Conservation (phyloP, 1,139 yeast species). For the Yamadazyma spencermartinsiae region DNA sequence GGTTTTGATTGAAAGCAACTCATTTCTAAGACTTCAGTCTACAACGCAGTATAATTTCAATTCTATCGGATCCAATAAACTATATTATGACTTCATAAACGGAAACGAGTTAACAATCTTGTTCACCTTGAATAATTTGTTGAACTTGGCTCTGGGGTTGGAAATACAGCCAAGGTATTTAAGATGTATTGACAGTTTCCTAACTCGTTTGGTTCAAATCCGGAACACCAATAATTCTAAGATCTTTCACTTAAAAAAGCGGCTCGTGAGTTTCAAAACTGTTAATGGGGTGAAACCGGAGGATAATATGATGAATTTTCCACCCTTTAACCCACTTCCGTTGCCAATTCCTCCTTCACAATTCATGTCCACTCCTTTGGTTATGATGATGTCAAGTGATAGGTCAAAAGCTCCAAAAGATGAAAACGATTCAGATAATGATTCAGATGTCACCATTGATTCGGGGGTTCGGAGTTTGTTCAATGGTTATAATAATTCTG, state of each 20-base stretch:
- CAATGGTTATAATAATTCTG: conserved; percentile 4
- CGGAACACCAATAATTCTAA: conserved; percentile 14
- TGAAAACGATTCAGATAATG: conserved; percentile 2
- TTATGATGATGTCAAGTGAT: conserved; percentile 13
- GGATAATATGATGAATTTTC: conserved; percentile 27
- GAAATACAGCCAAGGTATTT: conserved; percentile 16
- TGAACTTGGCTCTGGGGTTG: conserved; percentile 12
- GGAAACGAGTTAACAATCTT: conserved; percentile 17
- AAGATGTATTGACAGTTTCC: conserved; percentile 16
- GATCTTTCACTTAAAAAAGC: conserved; percentile 17
- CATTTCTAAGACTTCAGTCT: conserved; percentile 6
- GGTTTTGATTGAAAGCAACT: conserved; percentile 14
- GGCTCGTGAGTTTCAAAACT: conserved; percentile 11
- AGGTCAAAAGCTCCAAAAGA: not conserved
- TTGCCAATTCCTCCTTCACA: conserved; percentile 18
- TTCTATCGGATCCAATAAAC: conserved; percentile 15
- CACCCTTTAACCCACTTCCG: conserved; percentile 27
- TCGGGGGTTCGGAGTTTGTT: conserved; percentile 12
- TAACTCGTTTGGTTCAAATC: conserved; percentile 14
- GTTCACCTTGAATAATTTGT: conserved; percentile 11
- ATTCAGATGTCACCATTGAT: conserved; percentile 14
- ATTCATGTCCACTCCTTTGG: conserved; percentile 8
- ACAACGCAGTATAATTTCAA: conserved; percentile 5
- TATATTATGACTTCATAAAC: conserved; percentile 22
- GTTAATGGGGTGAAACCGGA: conserved; percentile 25